Conservation (phyloP, 2,329 filamentous ascomycete genomes). For the Fusarium ramigenum region DNA sequence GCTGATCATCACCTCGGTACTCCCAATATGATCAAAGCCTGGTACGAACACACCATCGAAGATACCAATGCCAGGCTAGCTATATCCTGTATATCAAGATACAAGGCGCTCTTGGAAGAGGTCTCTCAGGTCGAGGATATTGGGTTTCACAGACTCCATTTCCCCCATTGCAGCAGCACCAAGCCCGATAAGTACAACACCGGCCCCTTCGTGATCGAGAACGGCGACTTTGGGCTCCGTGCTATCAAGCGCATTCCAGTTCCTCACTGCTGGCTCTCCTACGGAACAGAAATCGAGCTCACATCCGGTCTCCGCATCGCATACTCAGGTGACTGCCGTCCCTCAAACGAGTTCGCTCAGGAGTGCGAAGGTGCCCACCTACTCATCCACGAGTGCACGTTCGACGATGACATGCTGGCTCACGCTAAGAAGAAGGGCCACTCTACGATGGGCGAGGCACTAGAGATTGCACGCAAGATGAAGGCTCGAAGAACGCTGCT, state of each 20-base stretch:
- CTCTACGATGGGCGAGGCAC: slow-evolving; percentile 86
- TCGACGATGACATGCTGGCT: slow-evolving; percentile 81
- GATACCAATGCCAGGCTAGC: slow-evolving; percentile 60
- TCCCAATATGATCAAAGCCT: slow-evolving; percentile 81
- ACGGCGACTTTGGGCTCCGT: slow-evolving; percentile 67
- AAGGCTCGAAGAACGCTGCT: slow-evolving; percentile 80
- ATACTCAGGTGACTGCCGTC: slow-evolving; percentile 94
- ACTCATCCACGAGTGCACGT: slow-evolving; percentile 94
- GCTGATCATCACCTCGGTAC: slow-evolving; percentile 95
- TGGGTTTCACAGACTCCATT: slow-evolving; percentile 66
- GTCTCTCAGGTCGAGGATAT: slow-evolving; percentile 81
- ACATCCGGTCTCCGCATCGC: slow-evolving; percentile 84
- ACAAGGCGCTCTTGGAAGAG: slow-evolving; percentile 81
- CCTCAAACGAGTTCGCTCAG: slow-evolving; percentile 72
- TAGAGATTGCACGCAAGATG: slow-evolving; percentile 82
- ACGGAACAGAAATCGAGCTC: slow-evolving; percentile 81
- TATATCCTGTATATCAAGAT: slow-evolving; percentile 74
- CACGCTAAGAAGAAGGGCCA: slow-evolving; percentile 92
- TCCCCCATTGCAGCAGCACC: slow-evolving; percentile 44
- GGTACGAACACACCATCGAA: slow-evolving; percentile 67
- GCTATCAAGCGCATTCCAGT: slow-evolving; percentile 75
- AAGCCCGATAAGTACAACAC: slow-evolving; percentile 37
- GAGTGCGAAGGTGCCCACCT: slow-evolving; percentile 82
- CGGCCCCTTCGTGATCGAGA: slow-evolving; percentile 51
- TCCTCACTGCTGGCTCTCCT: slow-evolving; percentile 80